These are phyloP conservation scores for Fraxinus sp. DNA, from an alignment of 305 asterid genomes.

Conservation along the genomic window DNA sequence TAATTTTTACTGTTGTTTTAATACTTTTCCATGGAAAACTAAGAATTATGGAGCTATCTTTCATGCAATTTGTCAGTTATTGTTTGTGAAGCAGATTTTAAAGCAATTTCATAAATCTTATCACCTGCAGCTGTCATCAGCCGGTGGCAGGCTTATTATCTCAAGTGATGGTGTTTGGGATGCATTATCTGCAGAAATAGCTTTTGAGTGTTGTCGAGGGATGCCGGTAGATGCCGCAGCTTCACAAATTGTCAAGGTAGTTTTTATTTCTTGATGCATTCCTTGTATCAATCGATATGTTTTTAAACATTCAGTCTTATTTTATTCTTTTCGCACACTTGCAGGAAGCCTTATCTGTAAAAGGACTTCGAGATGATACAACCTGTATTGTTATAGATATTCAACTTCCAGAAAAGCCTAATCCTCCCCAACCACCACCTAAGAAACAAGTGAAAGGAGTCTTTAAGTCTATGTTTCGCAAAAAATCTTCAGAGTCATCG, in stretches of 20 bases:
- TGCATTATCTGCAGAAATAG: conserved; percentile 82
- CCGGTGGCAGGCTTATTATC: conserved; percentile 87
- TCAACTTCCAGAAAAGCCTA: conserved; percentile 68
- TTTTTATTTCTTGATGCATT: conserved; percentile 3
- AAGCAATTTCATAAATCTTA: conserved; percentile 16
- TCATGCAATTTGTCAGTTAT: background rate
- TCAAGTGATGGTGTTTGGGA: conserved; percentile 99
- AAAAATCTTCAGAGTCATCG: conserved; percentile 63
- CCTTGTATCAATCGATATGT: background rate
- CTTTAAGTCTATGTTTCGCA: conserved; percentile 79
- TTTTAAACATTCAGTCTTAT: conserved; percentile 15
- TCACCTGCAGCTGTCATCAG: conserved; percentile 68
- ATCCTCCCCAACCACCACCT: conserved; percentile 58
- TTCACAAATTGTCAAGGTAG: conserved; percentile 83
- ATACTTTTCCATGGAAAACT: conserved; percentile 12
- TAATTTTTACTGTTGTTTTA: conserved; percentile 1
- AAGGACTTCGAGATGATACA: conserved; percentile 98
- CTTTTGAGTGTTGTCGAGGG: conserved; percentile 83
- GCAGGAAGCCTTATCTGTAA: conserved; percentile 83
- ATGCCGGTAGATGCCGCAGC: conserved; percentile 91
- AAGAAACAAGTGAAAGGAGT: conserved; percentile 83
- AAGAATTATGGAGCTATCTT: background rate
- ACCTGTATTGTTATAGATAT: conserved; percentile 93
- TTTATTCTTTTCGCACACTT: conserved; percentile 17
- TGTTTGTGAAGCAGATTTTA: conserved; percentile 6